Evolutionary conservation across 768 basidiomycete species (phyloP).

Genomic region (Leccinum rimulosum): DNA sequence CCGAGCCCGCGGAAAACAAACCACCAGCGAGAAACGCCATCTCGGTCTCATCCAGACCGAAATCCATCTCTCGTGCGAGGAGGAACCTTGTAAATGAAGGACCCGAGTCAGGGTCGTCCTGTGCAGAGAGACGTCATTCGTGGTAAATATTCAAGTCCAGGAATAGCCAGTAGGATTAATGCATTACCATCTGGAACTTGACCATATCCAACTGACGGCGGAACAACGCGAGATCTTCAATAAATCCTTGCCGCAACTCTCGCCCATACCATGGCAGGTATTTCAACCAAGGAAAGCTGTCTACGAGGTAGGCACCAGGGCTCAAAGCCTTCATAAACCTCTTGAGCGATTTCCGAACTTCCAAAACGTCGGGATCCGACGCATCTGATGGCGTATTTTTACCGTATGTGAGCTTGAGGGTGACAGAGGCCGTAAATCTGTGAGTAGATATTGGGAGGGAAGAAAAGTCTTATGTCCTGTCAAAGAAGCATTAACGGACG

Average conservation of each 20-base stretch:
- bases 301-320: conserved; percentile 34
- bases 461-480: background rate
- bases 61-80: conserved; percentile 47
- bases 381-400: conserved; percentile 12
- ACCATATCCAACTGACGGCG: conserved; percentile 44
- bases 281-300: conserved; percentile 29
- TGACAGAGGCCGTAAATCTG: conserved; percentile 18
- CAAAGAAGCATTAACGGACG: conserved; percentile 35
- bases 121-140: conserved; percentile 1
- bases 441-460: background rate
- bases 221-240: conserved; percentile 47
- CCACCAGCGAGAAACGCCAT: conserved; percentile 57
- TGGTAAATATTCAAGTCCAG: background rate
- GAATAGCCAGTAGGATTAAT: background rate
- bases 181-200: conserved; percentile 40
- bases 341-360: conserved; percentile 18
- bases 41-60: conserved; percentile 51
- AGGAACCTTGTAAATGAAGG: conserved; percentile 54
- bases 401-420: conserved; percentile 21
- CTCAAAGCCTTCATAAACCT: conserved; percentile 23
- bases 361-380: conserved; percentile 17
- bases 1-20: conserved; percentile 57
- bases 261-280: conserved; percentile 59
- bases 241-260: conserved; percentile 50
- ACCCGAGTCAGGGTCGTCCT: conserved; percentile 20